A percentile compares a stretch with the other conserved stretches of the same genome.
These are phyloP conservation scores for Trametes pubescens DNA, from an alignment of 1,284 basidiomycete species.

Conservation along the genomic window DNA sequence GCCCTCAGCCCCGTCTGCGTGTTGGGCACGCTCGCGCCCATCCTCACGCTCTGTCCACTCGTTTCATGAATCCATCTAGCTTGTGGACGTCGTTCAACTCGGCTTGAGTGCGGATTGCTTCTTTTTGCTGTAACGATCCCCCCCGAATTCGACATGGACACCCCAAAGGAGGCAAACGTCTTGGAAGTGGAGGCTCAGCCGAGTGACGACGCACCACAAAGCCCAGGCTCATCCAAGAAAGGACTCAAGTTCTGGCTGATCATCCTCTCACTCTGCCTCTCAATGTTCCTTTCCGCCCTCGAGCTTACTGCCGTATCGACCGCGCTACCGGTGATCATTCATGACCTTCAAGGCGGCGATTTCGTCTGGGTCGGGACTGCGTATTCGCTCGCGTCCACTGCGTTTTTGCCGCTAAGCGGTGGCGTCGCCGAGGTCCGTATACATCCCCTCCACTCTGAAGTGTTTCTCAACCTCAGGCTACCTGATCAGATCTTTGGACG, in stretches of 20 bases:
- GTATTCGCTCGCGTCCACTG: constrained; percentile 41
- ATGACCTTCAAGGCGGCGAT: constrained; percentile 25
- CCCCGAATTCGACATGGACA: background rate
- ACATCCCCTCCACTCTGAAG: too few relatives aligned
- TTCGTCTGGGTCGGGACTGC: constrained; percentile 29
- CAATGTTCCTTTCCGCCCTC: constrained; percentile 23
- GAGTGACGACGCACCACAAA: background rate
- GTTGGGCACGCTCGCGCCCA: background rate
- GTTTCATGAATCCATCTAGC: background rate
- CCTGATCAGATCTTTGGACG: constrained; percentile 24
- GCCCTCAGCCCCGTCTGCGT: background rate
- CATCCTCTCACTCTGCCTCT: constrained; percentile 21
- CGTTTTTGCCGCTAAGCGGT: constrained; percentile 41
- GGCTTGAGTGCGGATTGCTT: background rate
- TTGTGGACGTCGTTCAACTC: background rate
- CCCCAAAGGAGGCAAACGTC: constrained; percentile 1
- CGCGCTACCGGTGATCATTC: constrained; percentile 32
- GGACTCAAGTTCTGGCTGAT: constrained; percentile 22
- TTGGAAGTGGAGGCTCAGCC: background rate
- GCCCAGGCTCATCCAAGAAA: background rate
- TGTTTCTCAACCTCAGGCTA: too few relatives aligned
- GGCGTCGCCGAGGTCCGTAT: constrained; percentile 30
- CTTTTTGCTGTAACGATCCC: background rate
- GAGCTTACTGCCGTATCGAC: constrained; percentile 29
- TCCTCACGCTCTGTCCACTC: background rate